These are phyloP conservation scores for Talaromyces sp. DNA, from an alignment of 2,329 filamentous ascomycete species.

Conservation along the genomic window DNA sequence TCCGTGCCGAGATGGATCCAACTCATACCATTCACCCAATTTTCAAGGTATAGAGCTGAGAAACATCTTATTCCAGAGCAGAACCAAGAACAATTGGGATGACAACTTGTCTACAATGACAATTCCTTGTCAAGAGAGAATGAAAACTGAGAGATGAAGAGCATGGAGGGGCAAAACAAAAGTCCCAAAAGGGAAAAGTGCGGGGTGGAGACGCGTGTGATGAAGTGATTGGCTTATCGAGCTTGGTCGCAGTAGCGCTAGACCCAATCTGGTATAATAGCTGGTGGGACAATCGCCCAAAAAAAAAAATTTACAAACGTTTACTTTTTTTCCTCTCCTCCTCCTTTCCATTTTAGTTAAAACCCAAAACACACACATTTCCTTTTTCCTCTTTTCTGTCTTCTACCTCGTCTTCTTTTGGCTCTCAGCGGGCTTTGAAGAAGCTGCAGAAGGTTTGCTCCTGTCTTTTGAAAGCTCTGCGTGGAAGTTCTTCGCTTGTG, in stretches of 20 bases:
- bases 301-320: conserved; percentile 14
- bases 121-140: no score
- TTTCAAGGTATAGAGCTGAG: no score
- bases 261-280: not conserved
- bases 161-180: conserved; percentile 5
- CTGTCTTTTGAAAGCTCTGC: not conserved
- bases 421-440: not conserved
- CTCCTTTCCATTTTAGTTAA: not conserved
- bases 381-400: conserved; percentile 1
- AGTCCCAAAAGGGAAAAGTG: conserved; percentile 10
- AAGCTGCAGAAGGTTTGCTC: not conserved
- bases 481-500: not conserved
- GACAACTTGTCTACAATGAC: no score
- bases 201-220: conserved; percentile 19
- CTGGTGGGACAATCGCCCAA: conserved; percentile 3
- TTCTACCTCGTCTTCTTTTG: not conserved
- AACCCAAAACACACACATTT: conserved; percentile 1
- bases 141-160: not conserved
- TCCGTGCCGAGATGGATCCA: no score
- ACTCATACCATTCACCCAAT: no score
- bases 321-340: conserved; percentile 12
- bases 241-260: not conserved
- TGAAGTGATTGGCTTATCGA: not conserved
- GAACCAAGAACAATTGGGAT: no score
- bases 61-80: no score